phyloP scores from a whole-genome alignment of 305 asterid genomes.

The Plantago rigida region DNA sequence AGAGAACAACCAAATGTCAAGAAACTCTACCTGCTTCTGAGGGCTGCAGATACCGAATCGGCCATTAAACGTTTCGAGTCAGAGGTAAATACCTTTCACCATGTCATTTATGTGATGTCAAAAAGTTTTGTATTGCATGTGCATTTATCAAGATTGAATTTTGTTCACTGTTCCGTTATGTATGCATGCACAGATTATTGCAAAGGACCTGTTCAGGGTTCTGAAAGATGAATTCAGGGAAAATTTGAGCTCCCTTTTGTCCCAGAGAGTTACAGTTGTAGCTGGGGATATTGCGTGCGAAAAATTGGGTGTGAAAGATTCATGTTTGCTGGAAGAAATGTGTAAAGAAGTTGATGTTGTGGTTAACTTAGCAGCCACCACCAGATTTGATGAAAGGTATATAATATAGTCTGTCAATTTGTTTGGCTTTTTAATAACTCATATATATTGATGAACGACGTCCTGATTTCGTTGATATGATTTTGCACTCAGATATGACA shows the following conservation, averaged over 20 bases:
- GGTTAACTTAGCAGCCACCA: constrained; percentile 49
- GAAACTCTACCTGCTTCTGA: constrained; percentile 41
- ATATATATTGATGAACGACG: not conserved
- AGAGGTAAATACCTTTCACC: constrained; percentile 26
- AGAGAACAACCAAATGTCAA: constrained; percentile 51
- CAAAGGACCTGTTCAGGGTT: constrained; percentile 54
- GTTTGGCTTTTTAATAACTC: not conserved
- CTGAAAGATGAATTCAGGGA: constrained; percentile 44
- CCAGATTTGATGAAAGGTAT: constrained; percentile 47
- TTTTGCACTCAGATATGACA: constrained; percentile 38
- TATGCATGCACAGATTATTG: constrained; percentile 31
- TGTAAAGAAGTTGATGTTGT: constrained; percentile 38
- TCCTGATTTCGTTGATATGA: not conserved
- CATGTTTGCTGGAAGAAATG: constrained; percentile 37
- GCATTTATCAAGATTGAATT: too few species aligned
- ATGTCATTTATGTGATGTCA: not conserved
- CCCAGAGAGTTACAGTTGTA: constrained; percentile 37
- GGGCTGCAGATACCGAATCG: constrained; percentile 27
- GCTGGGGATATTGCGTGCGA: constrained; percentile 52
- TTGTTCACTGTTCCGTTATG: too few species aligned
- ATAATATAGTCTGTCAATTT: not conserved
- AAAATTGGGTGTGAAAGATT: constrained; percentile 48
- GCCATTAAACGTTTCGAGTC: constrained; percentile 25
- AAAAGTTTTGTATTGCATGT: too few species aligned
- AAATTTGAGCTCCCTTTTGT: constrained; percentile 31